These are phyloP conservation scores for Exophiala alcalophila DNA, from an alignment of 2,329 filamentous ascomycete species.

Conservation along the genomic window DNA sequence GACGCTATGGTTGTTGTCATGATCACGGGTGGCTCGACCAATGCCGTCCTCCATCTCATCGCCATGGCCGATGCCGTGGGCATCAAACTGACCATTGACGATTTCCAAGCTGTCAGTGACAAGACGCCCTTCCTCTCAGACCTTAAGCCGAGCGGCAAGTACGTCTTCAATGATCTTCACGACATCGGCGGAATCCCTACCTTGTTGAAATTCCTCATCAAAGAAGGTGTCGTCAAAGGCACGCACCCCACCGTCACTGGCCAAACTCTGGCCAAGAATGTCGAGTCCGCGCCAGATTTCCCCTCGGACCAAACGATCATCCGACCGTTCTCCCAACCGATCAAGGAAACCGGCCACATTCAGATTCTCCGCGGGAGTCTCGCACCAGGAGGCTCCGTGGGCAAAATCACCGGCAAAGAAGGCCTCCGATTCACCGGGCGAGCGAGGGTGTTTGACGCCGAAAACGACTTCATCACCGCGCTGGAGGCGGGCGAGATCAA, in stretches of 20 bases:
- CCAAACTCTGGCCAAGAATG: constrained; percentile 57
- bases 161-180: constrained; percentile 59
- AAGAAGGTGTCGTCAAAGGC: constrained; percentile 58
- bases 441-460: constrained; percentile 67
- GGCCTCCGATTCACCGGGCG: constrained; percentile 65
- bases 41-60: constrained; percentile 80
- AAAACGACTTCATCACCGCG: constrained; percentile 66
- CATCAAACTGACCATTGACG: constrained; percentile 77
- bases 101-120: constrained; percentile 80
- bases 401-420: constrained; percentile 76
- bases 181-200: constrained; percentile 57
- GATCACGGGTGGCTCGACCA: constrained; percentile 80
- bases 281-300: constrained; percentile 60
- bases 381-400: constrained; percentile 67
- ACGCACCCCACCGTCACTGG: constrained; percentile 61
- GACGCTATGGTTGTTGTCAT: constrained; percentile 81
- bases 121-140: constrained; percentile 76
- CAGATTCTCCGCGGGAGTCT: constrained; percentile 69
- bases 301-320: constrained; percentile 69
- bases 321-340: constrained; percentile 62
- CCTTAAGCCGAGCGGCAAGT: constrained; percentile 71
- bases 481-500: constrained; percentile 67
- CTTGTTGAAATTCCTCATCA: constrained; percentile 57
- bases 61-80: constrained; percentile 79
- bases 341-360: constrained; percentile 69